These are phyloP conservation scores for Beauveria scarabaeidicola DNA, from an alignment of 2,329 filamentous ascomycete species.

Conservation along the genomic window DNA sequence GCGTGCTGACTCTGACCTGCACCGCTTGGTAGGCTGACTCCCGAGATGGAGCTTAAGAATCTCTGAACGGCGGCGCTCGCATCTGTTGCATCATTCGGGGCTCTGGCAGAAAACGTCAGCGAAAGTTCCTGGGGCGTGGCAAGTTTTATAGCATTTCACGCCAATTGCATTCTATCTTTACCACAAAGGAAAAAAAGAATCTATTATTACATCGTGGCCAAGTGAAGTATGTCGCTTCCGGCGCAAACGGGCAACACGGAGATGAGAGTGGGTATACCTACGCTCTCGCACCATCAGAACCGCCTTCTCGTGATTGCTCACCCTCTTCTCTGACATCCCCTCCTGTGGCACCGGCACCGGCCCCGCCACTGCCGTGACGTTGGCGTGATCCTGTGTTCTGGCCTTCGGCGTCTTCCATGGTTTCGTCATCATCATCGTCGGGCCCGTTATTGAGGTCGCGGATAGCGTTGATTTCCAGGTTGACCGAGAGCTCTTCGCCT, in stretches of 20 bases:
- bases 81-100: conserved; percentile 52
- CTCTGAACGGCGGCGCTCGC: conserved; percentile 75
- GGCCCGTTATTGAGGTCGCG: conserved; percentile 39
- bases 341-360: conserved; percentile 78
- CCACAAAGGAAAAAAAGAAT: background rate
- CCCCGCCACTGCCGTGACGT: conserved; percentile 63
- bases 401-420: conserved; percentile 56
- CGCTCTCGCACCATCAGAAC: conserved; percentile 96
- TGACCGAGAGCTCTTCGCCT: conserved; percentile 79
- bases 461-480: conserved; percentile 59
- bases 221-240: conserved; percentile 3
- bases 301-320: conserved; percentile 78
- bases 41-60: conserved; percentile 75
- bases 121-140: conserved; percentile 5
- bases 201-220: conserved; percentile 11
- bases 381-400: conserved; percentile 46
- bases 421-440: conserved; percentile 54
- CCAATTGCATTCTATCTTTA: conserved; percentile 9
- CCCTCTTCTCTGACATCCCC: conserved; percentile 90
- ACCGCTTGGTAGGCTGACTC: conserved; percentile 32
- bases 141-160: background rate
- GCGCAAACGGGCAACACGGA: conserved; percentile 14
- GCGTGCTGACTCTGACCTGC: conserved; percentile 27
- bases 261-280: conserved; percentile 58
- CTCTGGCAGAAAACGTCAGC: conserved; percentile 46